Conservation (phyloP, 352 stramenopile species). For the Aphanomyces invadans region DNA sequence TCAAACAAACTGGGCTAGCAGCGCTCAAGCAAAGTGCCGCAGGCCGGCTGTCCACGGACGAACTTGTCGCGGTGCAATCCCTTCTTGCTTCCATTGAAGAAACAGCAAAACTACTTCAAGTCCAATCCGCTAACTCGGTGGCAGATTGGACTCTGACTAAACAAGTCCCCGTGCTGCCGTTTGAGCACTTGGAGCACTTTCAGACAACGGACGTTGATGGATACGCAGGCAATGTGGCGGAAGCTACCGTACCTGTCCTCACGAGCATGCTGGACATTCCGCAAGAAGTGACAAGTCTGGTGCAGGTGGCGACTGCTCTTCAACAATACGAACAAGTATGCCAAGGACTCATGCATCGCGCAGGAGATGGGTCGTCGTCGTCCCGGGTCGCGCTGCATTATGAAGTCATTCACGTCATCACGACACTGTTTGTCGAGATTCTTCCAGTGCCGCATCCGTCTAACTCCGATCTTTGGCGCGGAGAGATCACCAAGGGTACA, state of each 20-base stretch:
- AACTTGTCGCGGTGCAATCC: background rate
- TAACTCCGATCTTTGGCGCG: conserved; percentile 51
- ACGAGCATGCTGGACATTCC: conserved; percentile 82
- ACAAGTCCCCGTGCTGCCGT: conserved; percentile 6
- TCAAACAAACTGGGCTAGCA: conserved; percentile 70
- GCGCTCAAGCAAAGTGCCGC: conserved; percentile 42
- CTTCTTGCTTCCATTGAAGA: conserved; percentile 14
- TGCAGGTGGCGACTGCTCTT: conserved; percentile 69
- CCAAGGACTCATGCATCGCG: conserved; percentile 67
- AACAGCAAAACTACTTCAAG: background rate
- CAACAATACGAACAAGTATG: conserved; percentile 70
- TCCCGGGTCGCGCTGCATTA: conserved; percentile 83
- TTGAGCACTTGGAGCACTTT: conserved; percentile 23
- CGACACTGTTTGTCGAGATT: conserved; percentile 71
- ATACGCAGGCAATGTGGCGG: conserved; percentile 69
- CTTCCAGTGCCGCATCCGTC: conserved; percentile 52
- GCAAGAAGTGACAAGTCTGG: conserved; percentile 63
- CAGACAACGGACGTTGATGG: conserved; percentile 36
- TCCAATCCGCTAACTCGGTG: background rate
- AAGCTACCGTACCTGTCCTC: conserved; percentile 51
- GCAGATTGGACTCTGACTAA: background rate
- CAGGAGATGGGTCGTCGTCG: conserved; percentile 82
- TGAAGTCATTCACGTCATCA: conserved; percentile 83
- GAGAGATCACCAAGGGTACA: conserved; percentile 64
- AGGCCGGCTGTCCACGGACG: conserved; percentile 1